Conservation (phyloP, 2,329 filamentous ascomycete species). For the Ploettnerulaceae sp. region DNA sequence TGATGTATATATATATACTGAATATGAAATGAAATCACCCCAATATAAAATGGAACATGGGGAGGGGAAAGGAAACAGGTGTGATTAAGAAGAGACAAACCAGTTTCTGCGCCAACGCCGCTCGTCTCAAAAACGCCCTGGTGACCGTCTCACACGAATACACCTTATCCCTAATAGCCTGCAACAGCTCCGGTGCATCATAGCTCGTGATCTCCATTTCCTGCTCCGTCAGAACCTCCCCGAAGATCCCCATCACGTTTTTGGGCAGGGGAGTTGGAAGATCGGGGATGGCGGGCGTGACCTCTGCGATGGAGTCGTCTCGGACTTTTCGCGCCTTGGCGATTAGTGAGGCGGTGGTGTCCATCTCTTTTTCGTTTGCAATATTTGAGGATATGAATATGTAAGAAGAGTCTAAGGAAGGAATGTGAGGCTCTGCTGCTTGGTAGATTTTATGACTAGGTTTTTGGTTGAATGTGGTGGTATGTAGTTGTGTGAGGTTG, state of each 20-base stretch:
- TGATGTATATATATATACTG: no score
- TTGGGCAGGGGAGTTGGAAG: slow-evolving; percentile 14
- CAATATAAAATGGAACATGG: no score
- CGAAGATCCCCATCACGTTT: slow-evolving; percentile 17
- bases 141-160: slow-evolving; percentile 18
- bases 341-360: slow-evolving; percentile 12
- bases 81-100: slow-evolving; percentile 4
- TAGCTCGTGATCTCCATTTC: slow-evolving; percentile 18
- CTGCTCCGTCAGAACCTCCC: slow-evolving; percentile 11
- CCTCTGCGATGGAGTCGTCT: slow-evolving; percentile 13
- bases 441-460: background rate
- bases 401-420: no score
- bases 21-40: no score
- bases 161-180: slow-evolving; percentile 11
- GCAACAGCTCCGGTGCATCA: slow-evolving; percentile 15
- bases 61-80: no score
- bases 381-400: no score
- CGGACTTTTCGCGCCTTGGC: slow-evolving; percentile 14
- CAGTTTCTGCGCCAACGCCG: slow-evolving; percentile 21
- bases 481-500: background rate
- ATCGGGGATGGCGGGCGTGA: slow-evolving; percentile 15
- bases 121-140: slow-evolving; percentile 19
- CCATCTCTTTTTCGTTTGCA: slow-evolving; percentile 8
- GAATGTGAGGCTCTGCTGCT: slow-evolving; percentile 2
- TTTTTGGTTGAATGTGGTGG: background rate